Base-by-base conservation (phyloP, 805 yeast species). In the Ogataea chonburiensis region DNA sequence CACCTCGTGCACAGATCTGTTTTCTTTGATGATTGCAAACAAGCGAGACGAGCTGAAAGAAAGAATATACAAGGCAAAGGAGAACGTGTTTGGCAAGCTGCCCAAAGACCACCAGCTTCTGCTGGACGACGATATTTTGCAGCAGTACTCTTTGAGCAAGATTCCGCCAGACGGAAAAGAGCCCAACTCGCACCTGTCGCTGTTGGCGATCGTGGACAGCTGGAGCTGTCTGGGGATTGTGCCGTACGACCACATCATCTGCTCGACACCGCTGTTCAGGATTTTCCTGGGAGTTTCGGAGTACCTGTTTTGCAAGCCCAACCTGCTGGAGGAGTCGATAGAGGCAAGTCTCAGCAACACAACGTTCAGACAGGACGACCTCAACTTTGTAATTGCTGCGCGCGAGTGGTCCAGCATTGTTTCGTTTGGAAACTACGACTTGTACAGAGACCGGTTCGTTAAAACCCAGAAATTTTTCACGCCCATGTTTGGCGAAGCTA, bases 171-270 rank as follows among this genome's bases (percentile, higher is more conserved):
- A 73, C 7, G 76, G 76, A 19, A 60, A 72, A 42, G 72, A 78
- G 38, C 94, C 94, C 28, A 93, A 93, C 58, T 86, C 96, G 3
- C 98, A 93, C 60, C 66, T 93, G 31, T 84, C 96, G 1, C 63
- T 93, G 24, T 63, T 93, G 38, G 94, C 95, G 1, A 88, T 93
- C 30, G 98, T 86, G 2, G 98, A 93, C 61, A 81, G 93, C 54
- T 93, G 98, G 98, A 76, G 73, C 52, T 80, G 79, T 45, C 63
- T 86, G 27, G 83, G 82, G 1, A 87, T 93, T 26, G 81, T 84
- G 22, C 98, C 98, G 4, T 91, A 93, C 55, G 96, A 91, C 58
- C 98, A 93, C 61, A 89, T 91, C 64, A 89, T 91, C 41, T 91
- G 98, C 56, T 86, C 96, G 1, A 93, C 98, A 0, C 98, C 98